These are phyloP conservation scores for Rhinocladiella similis DNA, from an alignment of 2,329 filamentous ascomycete genomes.

Conservation along the genomic window DNA sequence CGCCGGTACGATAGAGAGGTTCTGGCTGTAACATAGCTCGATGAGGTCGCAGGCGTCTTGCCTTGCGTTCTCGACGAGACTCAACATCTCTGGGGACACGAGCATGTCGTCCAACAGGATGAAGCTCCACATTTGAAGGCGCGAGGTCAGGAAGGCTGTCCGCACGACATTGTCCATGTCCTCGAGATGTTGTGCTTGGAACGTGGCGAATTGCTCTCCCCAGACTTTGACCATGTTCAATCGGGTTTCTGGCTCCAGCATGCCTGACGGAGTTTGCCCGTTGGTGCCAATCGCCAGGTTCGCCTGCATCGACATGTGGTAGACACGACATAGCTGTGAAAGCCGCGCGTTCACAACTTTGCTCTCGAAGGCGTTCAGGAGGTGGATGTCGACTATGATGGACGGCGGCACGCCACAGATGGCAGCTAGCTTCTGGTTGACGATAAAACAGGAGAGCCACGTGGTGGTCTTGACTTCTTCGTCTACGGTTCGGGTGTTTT, in stretches of 20 bases:
- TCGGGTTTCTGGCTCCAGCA: slow-evolving; percentile 3
- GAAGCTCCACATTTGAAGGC: slow-evolving; percentile 8
- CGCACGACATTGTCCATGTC: slow-evolving; percentile 2
- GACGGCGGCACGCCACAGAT: slow-evolving; percentile 5
- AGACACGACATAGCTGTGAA: slow-evolving; percentile 6
- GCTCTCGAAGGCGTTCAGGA: slow-evolving; percentile 5
- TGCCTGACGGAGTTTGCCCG: slow-evolving; percentile 2
- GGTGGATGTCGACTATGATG: not conserved
- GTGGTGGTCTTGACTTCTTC: slow-evolving; percentile 23
- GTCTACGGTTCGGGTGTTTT: slow-evolving; percentile 9
- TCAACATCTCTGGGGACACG: not conserved
- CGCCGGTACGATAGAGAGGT: slow-evolving; percentile 2
- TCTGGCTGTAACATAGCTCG: slow-evolving; percentile 5
- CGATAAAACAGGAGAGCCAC: slow-evolving; percentile 28
- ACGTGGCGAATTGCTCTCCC: not conserved
- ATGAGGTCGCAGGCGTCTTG: slow-evolving; percentile 9
- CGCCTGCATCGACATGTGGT: slow-evolving; percentile 2
- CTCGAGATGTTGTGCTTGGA: slow-evolving; percentile 1
- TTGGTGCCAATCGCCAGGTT: slow-evolving; percentile 6
- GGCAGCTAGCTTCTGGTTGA: slow-evolving; percentile 11
- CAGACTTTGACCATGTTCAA: not conserved
- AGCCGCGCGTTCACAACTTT: not conserved
- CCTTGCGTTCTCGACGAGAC: not conserved
- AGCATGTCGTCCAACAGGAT: slow-evolving; percentile 6
- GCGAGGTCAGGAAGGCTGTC: slow-evolving; percentile 9